These are phyloP conservation scores for Eimeria tenella DNA, from an alignment of 169 alveolate species.

Conservation along the genomic window DNA sequence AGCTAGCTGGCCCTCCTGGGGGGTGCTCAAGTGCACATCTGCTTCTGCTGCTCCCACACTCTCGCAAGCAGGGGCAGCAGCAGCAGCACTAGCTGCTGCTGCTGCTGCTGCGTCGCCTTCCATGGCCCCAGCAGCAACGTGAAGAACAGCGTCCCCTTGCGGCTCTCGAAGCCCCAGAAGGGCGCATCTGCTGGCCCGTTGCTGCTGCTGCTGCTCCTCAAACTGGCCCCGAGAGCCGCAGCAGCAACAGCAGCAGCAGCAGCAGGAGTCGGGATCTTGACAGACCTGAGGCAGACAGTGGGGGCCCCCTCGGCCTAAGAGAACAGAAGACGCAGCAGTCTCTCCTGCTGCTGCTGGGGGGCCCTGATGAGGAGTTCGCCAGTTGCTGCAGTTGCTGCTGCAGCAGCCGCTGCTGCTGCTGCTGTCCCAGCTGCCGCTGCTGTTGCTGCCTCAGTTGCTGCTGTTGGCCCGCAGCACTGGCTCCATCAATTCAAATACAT, in stretches of 20 bases:
- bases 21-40: neutral
- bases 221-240: neutral
- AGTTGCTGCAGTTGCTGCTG: neutral
- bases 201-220: neutral
- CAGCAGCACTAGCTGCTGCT: neutral
- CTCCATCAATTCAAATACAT: too few species aligned
- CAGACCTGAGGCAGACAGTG: neutral
- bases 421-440: too few species aligned
- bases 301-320: too few species aligned
- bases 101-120: conserved; percentile 13
- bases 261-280: neutral
- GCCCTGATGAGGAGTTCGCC: neutral
- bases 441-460: too few species aligned
- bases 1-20: neutral
- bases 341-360: neutral
- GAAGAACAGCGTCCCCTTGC: neutral
- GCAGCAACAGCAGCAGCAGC: neutral
- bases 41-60: neutral
- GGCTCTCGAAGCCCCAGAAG: neutral
- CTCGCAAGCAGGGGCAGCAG: too few species aligned
- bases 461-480: too few species aligned
- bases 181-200: neutral
- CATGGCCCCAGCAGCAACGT: neutral
- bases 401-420: too few species aligned
- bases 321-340: neutral